These are phyloP conservation scores for Pseudoneurospora amorphoporcata DNA, from an alignment of 495 filamentous ascomycete species.

Conservation along the genomic window DNA sequence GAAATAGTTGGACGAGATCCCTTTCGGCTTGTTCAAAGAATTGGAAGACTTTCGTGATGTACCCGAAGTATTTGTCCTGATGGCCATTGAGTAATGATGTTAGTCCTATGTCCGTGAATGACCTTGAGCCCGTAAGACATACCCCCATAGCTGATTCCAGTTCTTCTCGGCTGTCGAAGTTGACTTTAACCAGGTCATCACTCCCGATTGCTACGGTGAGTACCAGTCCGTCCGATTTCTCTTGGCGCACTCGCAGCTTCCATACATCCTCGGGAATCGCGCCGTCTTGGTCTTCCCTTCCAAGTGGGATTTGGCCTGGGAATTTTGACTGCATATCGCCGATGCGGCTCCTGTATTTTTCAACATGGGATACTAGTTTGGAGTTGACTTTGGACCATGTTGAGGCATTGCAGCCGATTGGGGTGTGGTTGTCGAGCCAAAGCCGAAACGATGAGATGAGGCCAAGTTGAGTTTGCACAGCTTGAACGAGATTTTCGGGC, in stretches of 20 bases:
- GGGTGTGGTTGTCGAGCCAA: slow-evolving; percentile 4
- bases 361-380: neutral
- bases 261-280: neutral
- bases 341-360: neutral
- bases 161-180: neutral
- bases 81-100: neutral
- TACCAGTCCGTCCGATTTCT: neutral
- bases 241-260: neutral
- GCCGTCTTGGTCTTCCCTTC: neutral
- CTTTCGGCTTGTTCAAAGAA: slow-evolving; percentile 6
- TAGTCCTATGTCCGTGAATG: neutral
- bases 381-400: neutral
- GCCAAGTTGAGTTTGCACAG: slow-evolving; percentile 2
- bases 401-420: neutral
- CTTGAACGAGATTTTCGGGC: neutral
- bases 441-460: slow-evolving; percentile 3
- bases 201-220: neutral
- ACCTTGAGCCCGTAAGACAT: neutral
- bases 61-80: slow-evolving; percentile 12
- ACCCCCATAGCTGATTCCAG: neutral
- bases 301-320: neutral
- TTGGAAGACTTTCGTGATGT: slow-evolving; percentile 8
- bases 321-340: neutral
- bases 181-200: neutral
- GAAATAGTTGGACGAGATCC: neutral